Conservation (phyloP, 345 rosid genomes). For the Draba incana region DNA sequence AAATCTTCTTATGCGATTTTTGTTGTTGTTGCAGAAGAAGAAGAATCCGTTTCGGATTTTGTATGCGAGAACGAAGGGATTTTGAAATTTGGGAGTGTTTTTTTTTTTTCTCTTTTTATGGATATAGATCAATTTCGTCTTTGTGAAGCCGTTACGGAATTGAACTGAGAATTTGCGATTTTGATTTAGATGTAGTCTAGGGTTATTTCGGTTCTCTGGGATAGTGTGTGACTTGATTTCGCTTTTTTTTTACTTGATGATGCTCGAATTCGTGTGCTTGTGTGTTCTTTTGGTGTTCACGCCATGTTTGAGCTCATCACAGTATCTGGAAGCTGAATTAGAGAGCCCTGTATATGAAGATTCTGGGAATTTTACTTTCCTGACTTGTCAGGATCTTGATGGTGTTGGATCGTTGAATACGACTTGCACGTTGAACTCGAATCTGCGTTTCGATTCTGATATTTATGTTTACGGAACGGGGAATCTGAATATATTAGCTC, state of each 20-base stretch:
- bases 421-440: constrained; percentile 76
- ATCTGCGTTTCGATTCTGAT: constrained; percentile 66
- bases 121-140: constrained; percentile 18
- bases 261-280: constrained; percentile 52
- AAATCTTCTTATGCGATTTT: background rate
- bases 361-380: constrained; percentile 33
- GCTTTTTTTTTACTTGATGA: constrained; percentile 27
- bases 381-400: constrained; percentile 66
- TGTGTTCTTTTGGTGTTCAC: constrained; percentile 51
- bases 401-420: constrained; percentile 93
- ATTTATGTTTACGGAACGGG: constrained; percentile 67
- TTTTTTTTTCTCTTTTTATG: background rate
- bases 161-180: background rate
- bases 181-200: constrained; percentile 17
- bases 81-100: background rate
- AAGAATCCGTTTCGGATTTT: constrained; percentile 28
- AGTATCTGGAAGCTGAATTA: constrained; percentile 34
- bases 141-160: background rate
- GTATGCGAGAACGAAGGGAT: background rate
- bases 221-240: constrained; percentile 20
- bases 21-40: constrained; percentile 31
- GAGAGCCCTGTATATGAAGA: constrained; percentile 38
- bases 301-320: constrained; percentile 47
- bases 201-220: constrained; percentile 23
- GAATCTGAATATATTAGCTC: constrained; percentile 71